These are phyloP conservation scores for Ostreobium quekettii DNA, from an alignment of 139 green algal genomes.

Conservation along the genomic window DNA sequence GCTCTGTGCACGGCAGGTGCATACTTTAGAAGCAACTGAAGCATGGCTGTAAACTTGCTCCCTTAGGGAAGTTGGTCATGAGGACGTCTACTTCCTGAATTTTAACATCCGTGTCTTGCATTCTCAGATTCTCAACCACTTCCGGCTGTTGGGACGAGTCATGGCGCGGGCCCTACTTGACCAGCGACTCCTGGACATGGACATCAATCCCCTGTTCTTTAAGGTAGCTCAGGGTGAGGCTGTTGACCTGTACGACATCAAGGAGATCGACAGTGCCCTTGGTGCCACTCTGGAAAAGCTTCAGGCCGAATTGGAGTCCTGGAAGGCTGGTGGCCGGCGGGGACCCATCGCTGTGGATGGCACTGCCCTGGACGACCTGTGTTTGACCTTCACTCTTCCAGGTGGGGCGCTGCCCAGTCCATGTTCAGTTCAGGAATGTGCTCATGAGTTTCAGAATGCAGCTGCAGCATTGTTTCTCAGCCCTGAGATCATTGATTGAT, in stretches of 20 bases:
- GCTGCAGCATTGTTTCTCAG: too few species aligned
- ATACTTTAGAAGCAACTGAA: too few species aligned
- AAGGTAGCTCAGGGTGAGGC: constrained; percentile 34
- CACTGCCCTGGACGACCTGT: constrained; percentile 76
- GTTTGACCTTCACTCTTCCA: constrained; percentile 88
- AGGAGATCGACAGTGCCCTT: constrained; percentile 61
- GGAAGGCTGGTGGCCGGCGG: background rate
- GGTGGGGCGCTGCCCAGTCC: too few species aligned
- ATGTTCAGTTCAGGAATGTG: too few species aligned
- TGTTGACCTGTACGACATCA: constrained; percentile 69
- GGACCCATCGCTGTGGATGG: constrained; percentile 60
- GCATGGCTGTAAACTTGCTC: too few species aligned
- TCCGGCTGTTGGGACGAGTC: constrained; percentile 75
- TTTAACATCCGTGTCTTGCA: too few species aligned
- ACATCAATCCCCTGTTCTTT: constrained; percentile 80
- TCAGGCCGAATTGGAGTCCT: constrained; percentile 29
- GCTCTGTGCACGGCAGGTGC: too few species aligned
- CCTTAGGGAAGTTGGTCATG: too few species aligned
- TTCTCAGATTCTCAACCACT: constrained; percentile 60
- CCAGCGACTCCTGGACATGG: constrained; percentile 81
- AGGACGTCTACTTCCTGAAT: too few species aligned
- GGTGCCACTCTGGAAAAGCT: constrained; percentile 66
- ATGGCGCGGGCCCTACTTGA: constrained; percentile 92
- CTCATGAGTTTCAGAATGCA: too few species aligned
- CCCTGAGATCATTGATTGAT: too few species aligned